These are phyloP conservation scores for Erysimum pusillum DNA, from an alignment of 441 rosid genomes.

Conservation along the genomic window DNA sequence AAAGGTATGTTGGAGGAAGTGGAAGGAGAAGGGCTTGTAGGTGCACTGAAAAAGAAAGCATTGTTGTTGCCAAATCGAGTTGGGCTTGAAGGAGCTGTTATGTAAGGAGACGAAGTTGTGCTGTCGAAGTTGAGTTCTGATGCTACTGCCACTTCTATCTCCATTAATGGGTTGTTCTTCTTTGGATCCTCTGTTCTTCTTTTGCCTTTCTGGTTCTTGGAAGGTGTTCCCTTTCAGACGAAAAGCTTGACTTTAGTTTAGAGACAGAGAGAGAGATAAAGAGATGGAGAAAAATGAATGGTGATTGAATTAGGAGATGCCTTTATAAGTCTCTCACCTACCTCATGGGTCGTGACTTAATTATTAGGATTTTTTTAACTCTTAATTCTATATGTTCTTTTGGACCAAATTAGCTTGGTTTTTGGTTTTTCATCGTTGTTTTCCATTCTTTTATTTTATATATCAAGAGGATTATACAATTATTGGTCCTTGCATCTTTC, in stretches of 20 bases:
- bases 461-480: conserved; percentile 11
- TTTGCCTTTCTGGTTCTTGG: conserved; percentile 40
- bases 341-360: conserved; percentile 38
- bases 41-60: conserved; percentile 64
- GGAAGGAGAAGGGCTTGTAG: conserved; percentile 65
- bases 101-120: conserved; percentile 83
- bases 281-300: conserved; percentile 41
- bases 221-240: conserved; percentile 37
- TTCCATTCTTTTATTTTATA: not conserved
- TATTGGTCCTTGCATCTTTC: conserved; percentile 37
- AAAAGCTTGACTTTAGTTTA: conserved; percentile 34
- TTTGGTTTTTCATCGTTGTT: not conserved
- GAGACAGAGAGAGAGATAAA: conserved; percentile 44
- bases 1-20: conserved; percentile 43
- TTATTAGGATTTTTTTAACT: conserved; percentile 32
- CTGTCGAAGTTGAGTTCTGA: conserved; percentile 68
- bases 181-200: conserved; percentile 34
- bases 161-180: conserved; percentile 51
- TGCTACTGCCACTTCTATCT: conserved; percentile 60
- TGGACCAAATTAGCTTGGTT: conserved; percentile 9
- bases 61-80: conserved; percentile 65
- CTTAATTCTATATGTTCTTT: conserved; percentile 15
- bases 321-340: conserved; percentile 56
- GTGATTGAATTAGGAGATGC: conserved; percentile 49
- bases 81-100: conserved; percentile 94